Evolutionary conservation across 192 early-diverging fungal genomes (phyloP).

Genomic region (Coemansia sp.): DNA sequence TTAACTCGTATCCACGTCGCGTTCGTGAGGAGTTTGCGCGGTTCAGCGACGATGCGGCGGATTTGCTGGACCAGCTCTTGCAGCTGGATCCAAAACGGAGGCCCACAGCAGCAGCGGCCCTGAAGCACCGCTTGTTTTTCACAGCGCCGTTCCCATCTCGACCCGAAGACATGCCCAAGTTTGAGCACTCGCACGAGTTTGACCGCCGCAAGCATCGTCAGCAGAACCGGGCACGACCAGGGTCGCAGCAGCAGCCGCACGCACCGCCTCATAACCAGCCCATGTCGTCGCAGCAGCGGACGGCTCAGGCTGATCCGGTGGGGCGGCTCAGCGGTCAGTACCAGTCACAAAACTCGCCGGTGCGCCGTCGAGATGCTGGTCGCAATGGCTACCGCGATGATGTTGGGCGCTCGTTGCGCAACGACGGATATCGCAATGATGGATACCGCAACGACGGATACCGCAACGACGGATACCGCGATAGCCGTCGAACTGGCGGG

Average conservation of each 20-base stretch:
- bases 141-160: conserved; percentile 69
- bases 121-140: conserved; percentile 82
- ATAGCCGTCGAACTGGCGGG: conserved; percentile 11
- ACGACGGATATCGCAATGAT: conserved; percentile 15
- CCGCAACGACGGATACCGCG: conserved; percentile 13
- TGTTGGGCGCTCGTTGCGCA: conserved; percentile 18
- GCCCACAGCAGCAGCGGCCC: conserved; percentile 68
- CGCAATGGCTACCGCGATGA: conserved; percentile 30
- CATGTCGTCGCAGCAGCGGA: conserved; percentile 6
- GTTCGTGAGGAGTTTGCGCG: conserved; percentile 63
- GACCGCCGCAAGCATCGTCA: conserved; percentile 58
- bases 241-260: conserved; percentile 11
- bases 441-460: conserved; percentile 2
- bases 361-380: conserved; percentile 22
- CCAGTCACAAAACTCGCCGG: conserved; percentile 33
- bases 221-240: conserved; percentile 12
- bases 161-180: conserved; percentile 67
- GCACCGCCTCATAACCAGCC: conserved; percentile 10
- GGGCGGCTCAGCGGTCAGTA: conserved; percentile 12
- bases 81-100: conserved; percentile 74
- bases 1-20: conserved; percentile 56
- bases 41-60: conserved; percentile 61
- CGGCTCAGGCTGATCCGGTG: neutral
- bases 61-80: conserved; percentile 78
- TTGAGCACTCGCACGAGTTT: conserved; percentile 78